Evolutionary conservation across 2,329 filamentous ascomycete genomes (phyloP), one percentile per base, ranked within the genome.

Genomic region (Delphinella strobiligena): DNA sequence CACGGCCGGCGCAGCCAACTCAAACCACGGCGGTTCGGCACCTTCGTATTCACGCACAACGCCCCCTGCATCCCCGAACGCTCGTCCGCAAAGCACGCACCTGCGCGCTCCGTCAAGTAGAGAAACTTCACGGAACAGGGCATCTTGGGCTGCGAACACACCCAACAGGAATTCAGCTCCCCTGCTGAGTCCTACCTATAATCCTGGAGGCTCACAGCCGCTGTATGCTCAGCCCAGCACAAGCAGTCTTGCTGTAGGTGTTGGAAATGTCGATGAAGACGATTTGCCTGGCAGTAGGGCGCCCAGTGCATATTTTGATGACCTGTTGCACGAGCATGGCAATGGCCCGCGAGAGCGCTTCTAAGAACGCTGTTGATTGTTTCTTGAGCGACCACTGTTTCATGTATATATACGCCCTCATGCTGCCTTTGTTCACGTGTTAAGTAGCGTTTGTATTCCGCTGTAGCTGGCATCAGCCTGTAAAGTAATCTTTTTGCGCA

Each of bases 231-330:
- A 51, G 19, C 45, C 49, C 29, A 62, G 59, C 47, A 63, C 58
- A 40, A 56, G 52, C 30, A 60, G 56, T 33, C 50, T 61, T 31
- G 47, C 46, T 27, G 53, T 51, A 10, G 50, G 49, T 43, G 54
- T 42, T 41, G 49, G 47, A 17, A 41, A 38, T 15, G 38, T 31
- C 17, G 43, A 54, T 59, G 48, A 38, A 40, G 81, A 78, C 46
- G 69, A 74, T 41, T 71, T 80, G 10, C 61, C 76, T 11, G 80
- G 76, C 38, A 77, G 78, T 41, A 71, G 88, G 42, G 82, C 87
- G 12, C 89, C 89, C 0, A 93, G 85, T 58, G 84, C 86, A 14
- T 94, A 87, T 56, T 68, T 96, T 30, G 88, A 96, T 44, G 87
- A 95, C 58, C 62, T 96, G 36, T 80, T 95, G 45, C 85, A 87